Conservation (phyloP, 2,329 filamentous ascomycete species). For the Aspergillaceae sp. region DNA sequence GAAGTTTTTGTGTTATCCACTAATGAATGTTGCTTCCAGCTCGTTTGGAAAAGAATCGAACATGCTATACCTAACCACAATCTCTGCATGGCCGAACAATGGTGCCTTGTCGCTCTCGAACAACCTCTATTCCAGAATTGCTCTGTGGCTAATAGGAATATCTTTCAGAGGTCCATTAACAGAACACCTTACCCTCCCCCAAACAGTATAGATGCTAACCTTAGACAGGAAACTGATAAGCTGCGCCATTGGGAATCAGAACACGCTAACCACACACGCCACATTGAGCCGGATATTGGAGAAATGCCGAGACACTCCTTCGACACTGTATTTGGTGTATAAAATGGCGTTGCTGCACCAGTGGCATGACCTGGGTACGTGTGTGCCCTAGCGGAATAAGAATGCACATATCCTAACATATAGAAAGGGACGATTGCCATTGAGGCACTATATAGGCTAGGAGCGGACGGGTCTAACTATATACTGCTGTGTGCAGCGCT, state of each 20-base stretch:
- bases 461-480: slow-evolving; percentile 50
- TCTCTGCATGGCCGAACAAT: slow-evolving; percentile 51
- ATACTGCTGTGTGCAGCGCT: slow-evolving; percentile 67
- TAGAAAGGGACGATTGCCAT: slow-evolving; percentile 46
- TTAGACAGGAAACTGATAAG: slow-evolving; percentile 60
- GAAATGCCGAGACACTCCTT: slow-evolving; percentile 49
- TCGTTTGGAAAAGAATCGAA: slow-evolving; percentile 77
- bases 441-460: slow-evolving; percentile 47
- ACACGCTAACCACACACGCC: slow-evolving; percentile 47
- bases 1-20: not conserved
- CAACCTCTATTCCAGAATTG: slow-evolving; percentile 58
- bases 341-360: slow-evolving; percentile 56
- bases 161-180: slow-evolving; percentile 52
- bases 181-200: too few species aligned
- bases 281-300: slow-evolving; percentile 54
- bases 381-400: slow-evolving; percentile 23
- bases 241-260: slow-evolving; percentile 55
- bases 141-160: slow-evolving; percentile 58
- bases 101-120: slow-evolving; percentile 59
- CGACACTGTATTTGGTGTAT: slow-evolving; percentile 67
- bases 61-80: slow-evolving; percentile 45
- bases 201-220: slow-evolving; percentile 4
- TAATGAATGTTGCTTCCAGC: slow-evolving; percentile 34
- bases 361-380: slow-evolving; percentile 46
- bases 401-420: not conserved